Evolutionary conservation across 148 eudicot genomes (phyloP).

Genomic region (Rhododendron vialii): DNA sequence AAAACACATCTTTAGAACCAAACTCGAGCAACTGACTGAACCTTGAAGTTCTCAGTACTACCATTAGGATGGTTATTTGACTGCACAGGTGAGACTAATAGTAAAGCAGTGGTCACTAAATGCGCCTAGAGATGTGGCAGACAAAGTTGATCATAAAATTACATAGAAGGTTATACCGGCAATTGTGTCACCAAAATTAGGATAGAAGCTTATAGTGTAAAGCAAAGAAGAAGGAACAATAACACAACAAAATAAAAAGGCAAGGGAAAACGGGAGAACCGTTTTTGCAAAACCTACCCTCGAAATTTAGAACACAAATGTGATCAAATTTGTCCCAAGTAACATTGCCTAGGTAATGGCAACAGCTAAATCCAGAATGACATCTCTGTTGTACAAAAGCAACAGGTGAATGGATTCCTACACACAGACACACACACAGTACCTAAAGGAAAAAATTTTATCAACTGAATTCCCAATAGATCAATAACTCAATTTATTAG

Average conservation of each 20-base stretch:
- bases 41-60: no score
- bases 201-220: background rate
- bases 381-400: background rate
- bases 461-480: background rate
- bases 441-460: no score
- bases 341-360: background rate
- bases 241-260: background rate
- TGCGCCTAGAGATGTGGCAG: background rate
- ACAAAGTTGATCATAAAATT: background rate
- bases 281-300: background rate
- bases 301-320: background rate
- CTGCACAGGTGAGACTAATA: no score
- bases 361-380: background rate
- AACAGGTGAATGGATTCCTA: background rate
- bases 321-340: background rate
- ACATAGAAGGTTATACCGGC: background rate
- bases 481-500: background rate
- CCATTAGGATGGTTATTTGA: no score
- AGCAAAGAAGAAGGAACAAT: background rate
- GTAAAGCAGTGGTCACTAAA: no score
- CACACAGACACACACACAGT: background rate
- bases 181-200: background rate
- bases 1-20: no score
- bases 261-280: background rate
- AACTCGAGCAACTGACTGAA: no score